Evolutionary conservation across 2,329 filamentous ascomycete genomes (phyloP).

Genomic region (Simplicillium sp.): DNA sequence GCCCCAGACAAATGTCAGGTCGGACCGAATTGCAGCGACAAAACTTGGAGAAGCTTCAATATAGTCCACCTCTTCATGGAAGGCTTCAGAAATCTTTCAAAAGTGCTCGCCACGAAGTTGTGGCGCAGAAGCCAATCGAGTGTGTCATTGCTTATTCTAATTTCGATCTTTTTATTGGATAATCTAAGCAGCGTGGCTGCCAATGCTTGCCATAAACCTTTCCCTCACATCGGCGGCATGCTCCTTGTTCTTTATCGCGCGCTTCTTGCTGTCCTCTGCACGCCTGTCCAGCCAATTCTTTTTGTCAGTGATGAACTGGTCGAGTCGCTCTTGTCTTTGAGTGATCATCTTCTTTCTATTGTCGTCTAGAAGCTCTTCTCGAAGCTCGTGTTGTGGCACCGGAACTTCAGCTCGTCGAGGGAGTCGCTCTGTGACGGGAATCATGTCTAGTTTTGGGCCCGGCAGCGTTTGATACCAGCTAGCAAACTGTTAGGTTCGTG

Average conservation of each 20-base stretch:
- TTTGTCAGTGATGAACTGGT: constrained; percentile 12
- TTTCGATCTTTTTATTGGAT: no score
- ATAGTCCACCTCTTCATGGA: no score
- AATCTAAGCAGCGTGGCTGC: no score
- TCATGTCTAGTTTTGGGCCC: constrained; percentile 17
- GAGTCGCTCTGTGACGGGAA: constrained; percentile 14
- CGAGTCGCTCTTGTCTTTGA: constrained; percentile 9
- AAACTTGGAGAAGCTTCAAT: no score
- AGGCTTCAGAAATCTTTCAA: no score
- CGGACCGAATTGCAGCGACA: no score
- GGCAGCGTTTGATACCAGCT: constrained; percentile 21
- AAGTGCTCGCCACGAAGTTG: no score
- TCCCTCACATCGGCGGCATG: constrained; percentile 4
- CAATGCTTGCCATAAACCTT: background rate
- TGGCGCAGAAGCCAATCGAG: no score
- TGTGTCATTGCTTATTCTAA: no score
- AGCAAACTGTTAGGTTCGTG: background rate
- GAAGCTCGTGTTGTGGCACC: background rate
- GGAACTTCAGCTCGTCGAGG: constrained; percentile 5
- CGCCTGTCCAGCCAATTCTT: constrained; percentile 12
- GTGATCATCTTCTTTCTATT: constrained; percentile 3
- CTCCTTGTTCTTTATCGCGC: constrained; percentile 4
- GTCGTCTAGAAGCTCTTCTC: background rate
- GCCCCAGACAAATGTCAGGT: no score
- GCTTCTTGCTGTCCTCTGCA: constrained; percentile 9